Conservation (phyloP, 805 yeast genomes). For the Metschnikowia dekortorum region DNA sequence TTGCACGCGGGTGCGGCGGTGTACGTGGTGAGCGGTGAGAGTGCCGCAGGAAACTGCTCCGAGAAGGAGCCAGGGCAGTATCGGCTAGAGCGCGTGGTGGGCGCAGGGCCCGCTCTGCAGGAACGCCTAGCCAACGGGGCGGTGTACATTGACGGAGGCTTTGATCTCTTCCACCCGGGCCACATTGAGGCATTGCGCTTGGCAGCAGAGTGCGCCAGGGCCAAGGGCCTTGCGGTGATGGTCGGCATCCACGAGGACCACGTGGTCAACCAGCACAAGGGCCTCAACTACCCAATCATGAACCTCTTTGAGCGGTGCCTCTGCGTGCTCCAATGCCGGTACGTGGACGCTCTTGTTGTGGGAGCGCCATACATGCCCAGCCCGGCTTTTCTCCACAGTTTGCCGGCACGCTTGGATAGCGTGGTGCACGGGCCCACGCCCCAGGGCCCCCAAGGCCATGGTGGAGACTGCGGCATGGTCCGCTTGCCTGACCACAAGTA, state of each 20-base stretch:
- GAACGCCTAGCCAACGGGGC: slow-evolving; percentile 20
- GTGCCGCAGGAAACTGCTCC: no score
- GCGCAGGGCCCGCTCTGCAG: slow-evolving; percentile 23
- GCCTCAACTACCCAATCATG: slow-evolving; percentile 78
- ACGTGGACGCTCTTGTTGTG: slow-evolving; percentile 73
- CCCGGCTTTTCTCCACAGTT: slow-evolving; percentile 30
- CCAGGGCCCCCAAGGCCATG: slow-evolving; percentile 29
- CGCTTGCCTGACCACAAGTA: slow-evolving; percentile 53
- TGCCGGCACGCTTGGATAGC: slow-evolving; percentile 35
- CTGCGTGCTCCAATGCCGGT: slow-evolving; percentile 83
- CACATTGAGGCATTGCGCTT: slow-evolving; percentile 70
- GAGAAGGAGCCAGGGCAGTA: no score
- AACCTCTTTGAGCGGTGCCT: slow-evolving; percentile 78
- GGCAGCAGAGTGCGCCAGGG: slow-evolving; percentile 38
- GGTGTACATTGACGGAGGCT: slow-evolving; percentile 73
- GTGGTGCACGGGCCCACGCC: slow-evolving; percentile 61
- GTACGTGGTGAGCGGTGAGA: slow-evolving; percentile 29
- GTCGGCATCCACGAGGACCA: slow-evolving; percentile 67
- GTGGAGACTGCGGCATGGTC: slow-evolving; percentile 32
- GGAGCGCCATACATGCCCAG: slow-evolving; percentile 61
- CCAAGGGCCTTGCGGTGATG: slow-evolving; percentile 44
- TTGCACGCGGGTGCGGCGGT: slow-evolving; percentile 55
- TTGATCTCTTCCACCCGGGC: slow-evolving; percentile 91
- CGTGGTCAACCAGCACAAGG: slow-evolving; percentile 52
- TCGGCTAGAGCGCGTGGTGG: slow-evolving; percentile 29